Base-by-base conservation (phyloP, 164 flowering plant species). In the Dillenia turbinata region DNA sequence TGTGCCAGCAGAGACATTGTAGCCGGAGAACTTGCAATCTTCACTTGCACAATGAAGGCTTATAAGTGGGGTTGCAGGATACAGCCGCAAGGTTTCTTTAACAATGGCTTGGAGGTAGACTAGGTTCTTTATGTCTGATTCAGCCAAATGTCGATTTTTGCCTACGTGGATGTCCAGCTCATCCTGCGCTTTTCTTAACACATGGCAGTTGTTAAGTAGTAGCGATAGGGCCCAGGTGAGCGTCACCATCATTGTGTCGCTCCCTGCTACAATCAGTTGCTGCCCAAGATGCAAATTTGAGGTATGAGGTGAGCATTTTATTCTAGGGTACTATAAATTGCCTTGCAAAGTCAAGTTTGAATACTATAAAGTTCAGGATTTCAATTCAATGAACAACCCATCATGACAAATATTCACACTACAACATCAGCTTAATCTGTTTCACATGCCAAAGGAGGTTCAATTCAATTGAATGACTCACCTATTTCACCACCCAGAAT, bases 61-160 rank as follows among this genome's bases (percentile, higher is more conserved):
- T 48, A 14, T 10, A 10, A 48, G 50, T 48, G 50, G 50, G 12
- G 50, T 14, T 11, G 50, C 50, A 48, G 50, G 50, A 14, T 48
- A 26, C 33, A 26, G 33, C 33, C 33, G 33, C 33, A 26, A 26
- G 33, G 33, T 26, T 26, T 26, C 33, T 26, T 26, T 26, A 26
- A 26, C 33, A 26, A 26, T 26, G 33, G 33, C 33, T 26, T 26
- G 33, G 33, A 51, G 16, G 10, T 19, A 53, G 9, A 19, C 9
- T 19, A 16, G 56, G 56, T 16, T 53, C 56, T 53, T 19, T 22
- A 53, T 53, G 26, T 53, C 56, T 53, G 24, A 53, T 16, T 53
- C 56, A 1, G 17, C 15, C 2, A 50, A 2, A 50, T 12, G 1
- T 13, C 53, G 14, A 8, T 50, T 17, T 17, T 50, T 50, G 16